Evolutionary conservation across 768 basidiomycete species (phyloP).

Genomic region (Pleurotus sapidus): DNA sequence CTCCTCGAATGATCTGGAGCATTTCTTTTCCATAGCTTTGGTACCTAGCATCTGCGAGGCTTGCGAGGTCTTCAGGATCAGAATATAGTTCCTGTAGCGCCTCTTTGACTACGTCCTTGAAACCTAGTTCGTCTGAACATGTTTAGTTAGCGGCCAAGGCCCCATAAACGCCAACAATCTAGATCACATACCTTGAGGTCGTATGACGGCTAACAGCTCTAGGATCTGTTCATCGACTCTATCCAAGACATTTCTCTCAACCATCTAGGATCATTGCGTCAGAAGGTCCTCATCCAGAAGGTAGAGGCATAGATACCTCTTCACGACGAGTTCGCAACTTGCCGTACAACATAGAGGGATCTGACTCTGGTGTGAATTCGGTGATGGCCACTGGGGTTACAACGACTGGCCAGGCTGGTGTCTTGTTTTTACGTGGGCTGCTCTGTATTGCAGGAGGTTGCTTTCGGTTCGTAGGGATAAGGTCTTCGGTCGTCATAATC

Average conservation of each 20-base stretch:
- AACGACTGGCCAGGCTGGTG: background rate
- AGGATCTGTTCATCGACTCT: background rate
- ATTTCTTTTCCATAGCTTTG: conserved; percentile 32
- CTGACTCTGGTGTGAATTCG: background rate
- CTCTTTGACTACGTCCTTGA: conserved; percentile 31
- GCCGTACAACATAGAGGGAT: conserved; percentile 20
- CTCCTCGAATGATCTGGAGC: conserved; percentile 32
- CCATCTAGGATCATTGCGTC: background rate
- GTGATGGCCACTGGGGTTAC: no score
- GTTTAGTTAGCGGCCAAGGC: no score
- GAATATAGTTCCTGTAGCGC: conserved; percentile 42
- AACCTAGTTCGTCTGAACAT: conserved; percentile 31
- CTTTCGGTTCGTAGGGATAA: background rate
- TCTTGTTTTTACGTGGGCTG: background rate
- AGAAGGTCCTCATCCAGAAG: background rate
- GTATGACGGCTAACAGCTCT: conserved; percentile 30
- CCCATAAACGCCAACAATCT: no score
- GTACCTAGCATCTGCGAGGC: conserved; percentile 28
- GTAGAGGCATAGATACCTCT: conserved; percentile 14
- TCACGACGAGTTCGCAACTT: conserved; percentile 20
- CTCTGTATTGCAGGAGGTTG: no score
- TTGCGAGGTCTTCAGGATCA: conserved; percentile 44
- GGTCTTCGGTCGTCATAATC: conserved; percentile 22
- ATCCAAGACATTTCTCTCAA: background rate
- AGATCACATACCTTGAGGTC: conserved; percentile 34